phyloP scores from a whole-genome alignment of 345 rosid species.

The Luvunga scandens region DNA sequence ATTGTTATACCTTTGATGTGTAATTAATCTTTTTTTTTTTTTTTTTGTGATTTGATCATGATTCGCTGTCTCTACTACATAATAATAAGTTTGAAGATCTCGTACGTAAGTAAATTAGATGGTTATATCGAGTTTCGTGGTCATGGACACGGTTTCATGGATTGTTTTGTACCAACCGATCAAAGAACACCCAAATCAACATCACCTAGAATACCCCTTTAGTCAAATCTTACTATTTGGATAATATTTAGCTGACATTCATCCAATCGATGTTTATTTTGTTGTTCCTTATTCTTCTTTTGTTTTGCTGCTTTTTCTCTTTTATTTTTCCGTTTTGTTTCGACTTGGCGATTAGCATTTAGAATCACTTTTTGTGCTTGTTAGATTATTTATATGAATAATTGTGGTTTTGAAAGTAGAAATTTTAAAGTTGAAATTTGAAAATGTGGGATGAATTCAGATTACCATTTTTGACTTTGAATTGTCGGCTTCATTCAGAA shows the following conservation, averaged over 20 bases:
- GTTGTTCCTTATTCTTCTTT: not conserved
- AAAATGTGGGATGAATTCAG: not conserved
- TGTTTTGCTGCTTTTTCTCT: not conserved
- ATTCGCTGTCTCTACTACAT: not conserved
- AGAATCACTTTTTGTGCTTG: not conserved
- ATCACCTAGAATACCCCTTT: not conserved
- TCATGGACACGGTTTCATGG: not conserved
- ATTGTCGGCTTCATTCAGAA: not conserved
- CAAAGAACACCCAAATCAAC: slow-evolving; percentile 8
- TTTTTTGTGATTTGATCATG: no score
- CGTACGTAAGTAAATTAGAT: not conserved
- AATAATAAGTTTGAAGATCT: not conserved
- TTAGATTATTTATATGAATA: no score
- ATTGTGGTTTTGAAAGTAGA: no score
- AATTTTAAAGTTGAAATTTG: not conserved
- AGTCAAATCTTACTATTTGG: slow-evolving; percentile 21
- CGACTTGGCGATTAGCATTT: not conserved
- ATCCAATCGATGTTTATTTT: no score
- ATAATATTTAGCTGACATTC: not conserved
- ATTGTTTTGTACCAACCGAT: slow-evolving; percentile 17
- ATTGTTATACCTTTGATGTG: no score
- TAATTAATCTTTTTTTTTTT: no score
- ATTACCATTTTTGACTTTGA: not conserved
- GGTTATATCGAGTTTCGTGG: not conserved
- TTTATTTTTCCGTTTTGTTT: not conserved